These are phyloP conservation scores for Sclerotinia glacialis DNA, from an alignment of 2,329 filamentous ascomycete genomes.

Conservation along the genomic window DNA sequence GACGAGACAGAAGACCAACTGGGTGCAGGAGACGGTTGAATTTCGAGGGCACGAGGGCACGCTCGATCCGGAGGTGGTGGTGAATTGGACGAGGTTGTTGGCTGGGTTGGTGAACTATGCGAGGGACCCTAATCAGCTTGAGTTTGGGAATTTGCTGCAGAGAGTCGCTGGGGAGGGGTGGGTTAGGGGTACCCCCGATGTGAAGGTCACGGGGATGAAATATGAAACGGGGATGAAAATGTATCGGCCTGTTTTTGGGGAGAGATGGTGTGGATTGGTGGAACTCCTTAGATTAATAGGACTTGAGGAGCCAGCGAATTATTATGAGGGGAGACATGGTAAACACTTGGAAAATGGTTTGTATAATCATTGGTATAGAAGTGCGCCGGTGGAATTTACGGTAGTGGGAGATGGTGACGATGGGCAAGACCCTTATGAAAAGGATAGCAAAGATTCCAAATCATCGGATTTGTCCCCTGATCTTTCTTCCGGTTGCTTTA, in stretches of 20 bases:
- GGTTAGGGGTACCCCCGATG: slow-evolving; percentile 11
- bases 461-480: background rate
- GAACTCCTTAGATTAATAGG: slow-evolving; percentile 24
- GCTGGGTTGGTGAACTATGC: slow-evolving; percentile 25
- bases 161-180: slow-evolving; percentile 20
- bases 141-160: background rate
- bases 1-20: rapidly evolving
- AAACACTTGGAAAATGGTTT: background rate
- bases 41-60: slow-evolving; percentile 34
- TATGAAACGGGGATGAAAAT: background rate
- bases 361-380: background rate
- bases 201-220: slow-evolving; percentile 19
- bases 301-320: slow-evolving; percentile 5
- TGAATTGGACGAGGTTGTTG: slow-evolving; percentile 28
- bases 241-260: slow-evolving; percentile 25
- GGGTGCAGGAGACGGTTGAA: slow-evolving; percentile 29
- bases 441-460: background rate
- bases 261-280: slow-evolving; percentile 23
- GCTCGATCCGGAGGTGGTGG: slow-evolving; percentile 24
- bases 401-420: background rate
- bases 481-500: background rate
- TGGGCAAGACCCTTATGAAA: background rate
- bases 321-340: slow-evolving; percentile 4
- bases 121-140: background rate
- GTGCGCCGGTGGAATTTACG: background rate